phyloP scores from a whole-genome alignment of 2,329 filamentous ascomycete genomes.

The Didymella glomerata region DNA sequence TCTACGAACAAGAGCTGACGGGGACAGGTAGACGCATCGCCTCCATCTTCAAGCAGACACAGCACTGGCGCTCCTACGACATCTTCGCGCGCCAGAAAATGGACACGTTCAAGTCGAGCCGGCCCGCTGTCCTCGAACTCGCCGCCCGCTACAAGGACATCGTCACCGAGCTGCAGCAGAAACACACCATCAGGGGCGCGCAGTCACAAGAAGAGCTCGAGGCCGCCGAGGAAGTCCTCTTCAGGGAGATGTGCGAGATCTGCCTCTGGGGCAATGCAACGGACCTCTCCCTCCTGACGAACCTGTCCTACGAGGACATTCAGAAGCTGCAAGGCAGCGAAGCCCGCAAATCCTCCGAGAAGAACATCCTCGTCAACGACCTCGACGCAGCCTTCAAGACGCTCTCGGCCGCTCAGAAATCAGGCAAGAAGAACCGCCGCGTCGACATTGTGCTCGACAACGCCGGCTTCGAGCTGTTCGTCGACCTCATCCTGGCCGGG shows the following conservation, averaged over 20 bases:
- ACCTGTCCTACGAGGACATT: constrained; percentile 92
- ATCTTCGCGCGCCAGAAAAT: constrained; percentile 90
- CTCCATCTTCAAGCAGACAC: constrained; percentile 77
- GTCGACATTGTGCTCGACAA: constrained; percentile 98
- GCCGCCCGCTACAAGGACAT: constrained; percentile 81
- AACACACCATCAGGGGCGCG: constrained; percentile 54
- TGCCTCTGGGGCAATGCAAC: constrained; percentile 98
- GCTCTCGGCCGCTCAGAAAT: constrained; percentile 70
- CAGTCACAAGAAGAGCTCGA: constrained; percentile 63
- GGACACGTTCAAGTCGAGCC: constrained; percentile 89
- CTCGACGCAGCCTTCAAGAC: constrained; percentile 74
- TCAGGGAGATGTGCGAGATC: constrained; percentile 93
- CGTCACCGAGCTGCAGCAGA: constrained; percentile 69
- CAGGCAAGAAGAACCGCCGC: constrained; percentile 71
- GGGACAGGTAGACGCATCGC: constrained; percentile 72
- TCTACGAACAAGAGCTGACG: constrained; percentile 13
- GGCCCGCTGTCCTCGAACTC: constrained; percentile 83
- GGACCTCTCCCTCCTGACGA: constrained; percentile 88
- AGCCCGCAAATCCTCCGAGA: constrained; percentile 84
- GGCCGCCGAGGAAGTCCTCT: constrained; percentile 78
- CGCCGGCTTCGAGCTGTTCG: constrained; percentile 95
- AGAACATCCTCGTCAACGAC: constrained; percentile 92
- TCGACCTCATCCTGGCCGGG: constrained; percentile 89
- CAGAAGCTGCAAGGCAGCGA: constrained; percentile 93
- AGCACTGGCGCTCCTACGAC: constrained; percentile 89